Evolutionary conservation across 257 asterid species (phyloP), one percentile per base, ranked within the genome.

Genomic region (Ilex aquifolium): DNA sequence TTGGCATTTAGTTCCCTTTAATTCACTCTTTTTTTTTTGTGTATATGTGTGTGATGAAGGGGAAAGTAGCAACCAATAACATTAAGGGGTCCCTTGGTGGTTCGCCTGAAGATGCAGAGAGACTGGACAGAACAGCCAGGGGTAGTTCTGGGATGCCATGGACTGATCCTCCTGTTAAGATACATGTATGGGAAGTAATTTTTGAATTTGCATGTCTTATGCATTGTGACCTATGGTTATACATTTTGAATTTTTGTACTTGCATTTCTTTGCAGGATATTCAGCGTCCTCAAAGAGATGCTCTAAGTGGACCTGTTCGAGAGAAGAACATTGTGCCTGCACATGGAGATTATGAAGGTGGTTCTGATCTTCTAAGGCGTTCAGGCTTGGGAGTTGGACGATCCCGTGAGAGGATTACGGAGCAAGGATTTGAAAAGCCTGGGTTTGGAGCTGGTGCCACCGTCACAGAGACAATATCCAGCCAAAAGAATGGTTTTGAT

Each of bases 101-200:
- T 69, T 80, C 83, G 55, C 63, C 69, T 7, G 82, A 75, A 60
- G 85, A 85, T 64, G 72, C 66, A 69, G 87, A 77, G 74, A 74
- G 77, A 72, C 68, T 71, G 39, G 91, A 82, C 73, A 85, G 86
- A 70, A 64, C 79, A 58, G 55, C 78, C 31, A 75, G 81, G 70
- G 66, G 71, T 74, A 69, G 75, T 66, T 82, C 89, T 11, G 96
- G 87, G 53, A 78, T 78, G 67, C 60, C 86, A 32, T 79, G 86
- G 91, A 66, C 70, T 56, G 86, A 82, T 78, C 69, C 85, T 64
- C 70, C 79, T 57, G 59, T 80, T 57, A 80, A 88, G 95, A 89
- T 82, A 66, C 61, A 46, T 29, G 30, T 21, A 8, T 16, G 44
- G 56, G 55, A 59, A 60, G 56, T 31, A 56, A 54, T 30, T 21